These are phyloP conservation scores for Hericium rajendrae DNA, from an alignment of 768 basidiomycete genomes.

Conservation along the genomic window DNA sequence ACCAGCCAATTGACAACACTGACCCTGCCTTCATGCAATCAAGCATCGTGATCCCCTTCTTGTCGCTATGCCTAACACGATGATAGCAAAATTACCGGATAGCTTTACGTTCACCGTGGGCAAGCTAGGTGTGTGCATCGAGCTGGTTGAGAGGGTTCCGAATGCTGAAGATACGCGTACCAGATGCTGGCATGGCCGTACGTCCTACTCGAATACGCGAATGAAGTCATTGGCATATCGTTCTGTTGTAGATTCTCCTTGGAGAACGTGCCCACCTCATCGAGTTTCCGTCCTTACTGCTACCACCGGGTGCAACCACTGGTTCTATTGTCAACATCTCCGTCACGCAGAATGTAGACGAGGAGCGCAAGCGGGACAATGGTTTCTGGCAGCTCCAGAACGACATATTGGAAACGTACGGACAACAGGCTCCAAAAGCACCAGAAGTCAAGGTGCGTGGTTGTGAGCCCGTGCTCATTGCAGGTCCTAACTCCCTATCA, in stretches of 20 bases:
- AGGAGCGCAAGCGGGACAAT: constrained; percentile 72
- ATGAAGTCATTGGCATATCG: too few relatives aligned
- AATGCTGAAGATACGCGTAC: neutral
- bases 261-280: constrained; percentile 94
- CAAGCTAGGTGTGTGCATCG: constrained; percentile 64
- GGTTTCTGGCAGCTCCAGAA: constrained; percentile 84
- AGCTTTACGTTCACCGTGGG: constrained; percentile 90
- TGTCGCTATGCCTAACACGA: neutral
- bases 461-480: neutral
- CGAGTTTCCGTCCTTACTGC: constrained; percentile 92
- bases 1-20: too few relatives aligned
- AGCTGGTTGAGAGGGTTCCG: constrained; percentile 4
- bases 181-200: constrained; percentile 94
- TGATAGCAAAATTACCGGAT: constrained; percentile 32
- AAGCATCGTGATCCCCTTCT: neutral
- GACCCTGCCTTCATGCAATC: neutral
- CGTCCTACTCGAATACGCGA: constrained; percentile 10
- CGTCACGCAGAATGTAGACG: constrained; percentile 76
- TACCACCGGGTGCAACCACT: constrained; percentile 85
- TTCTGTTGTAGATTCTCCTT: constrained; percentile 60
- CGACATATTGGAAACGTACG: constrained; percentile 69
- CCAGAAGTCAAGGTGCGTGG: constrained; percentile 64
- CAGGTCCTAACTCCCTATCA: neutral
- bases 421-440: constrained; percentile 51
- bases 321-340: constrained; percentile 98